phyloP scores from a whole-genome alignment of 768 basidiomycete species.

The Botryobasidium botryosum region DNA sequence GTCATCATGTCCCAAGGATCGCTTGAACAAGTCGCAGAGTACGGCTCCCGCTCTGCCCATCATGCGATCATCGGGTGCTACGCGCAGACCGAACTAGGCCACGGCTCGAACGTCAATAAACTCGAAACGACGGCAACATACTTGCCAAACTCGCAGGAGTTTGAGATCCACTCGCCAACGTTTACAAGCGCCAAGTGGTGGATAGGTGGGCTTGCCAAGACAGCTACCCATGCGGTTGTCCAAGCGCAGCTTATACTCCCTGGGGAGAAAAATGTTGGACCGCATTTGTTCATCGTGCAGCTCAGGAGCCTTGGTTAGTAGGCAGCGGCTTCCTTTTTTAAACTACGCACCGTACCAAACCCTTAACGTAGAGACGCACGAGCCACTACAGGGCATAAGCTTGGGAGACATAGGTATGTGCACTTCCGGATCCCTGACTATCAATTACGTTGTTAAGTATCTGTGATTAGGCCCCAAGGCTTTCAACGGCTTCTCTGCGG shows the following conservation, averaged over 20 bases:
- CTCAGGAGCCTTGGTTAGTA: slow-evolving; percentile 42
- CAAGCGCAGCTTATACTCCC: slow-evolving; percentile 60
- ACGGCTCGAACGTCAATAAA: slow-evolving; percentile 50
- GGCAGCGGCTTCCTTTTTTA: too few species aligned
- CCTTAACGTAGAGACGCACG: background rate
- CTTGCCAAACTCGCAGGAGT: slow-evolving; percentile 44
- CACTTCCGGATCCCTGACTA: background rate
- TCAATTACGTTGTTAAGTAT: background rate
- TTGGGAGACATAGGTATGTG: slow-evolving; percentile 48
- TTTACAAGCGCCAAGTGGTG: slow-evolving; percentile 70
- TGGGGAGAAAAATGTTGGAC: slow-evolving; percentile 41
- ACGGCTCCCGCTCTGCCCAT: slow-evolving; percentile 30
- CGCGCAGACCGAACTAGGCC: slow-evolving; percentile 63
- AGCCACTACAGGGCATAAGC: background rate
- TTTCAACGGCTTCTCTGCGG: slow-evolving; percentile 28
- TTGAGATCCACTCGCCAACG: slow-evolving; percentile 61
- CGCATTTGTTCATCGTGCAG: slow-evolving; percentile 61
- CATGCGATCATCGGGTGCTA: slow-evolving; percentile 54
- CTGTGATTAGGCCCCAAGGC: slow-evolving; percentile 37
- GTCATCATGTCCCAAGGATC: slow-evolving; percentile 48
- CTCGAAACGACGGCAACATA: slow-evolving; percentile 68
- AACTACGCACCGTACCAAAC: background rate
- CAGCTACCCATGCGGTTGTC: slow-evolving; percentile 40
- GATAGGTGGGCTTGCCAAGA: slow-evolving; percentile 57
- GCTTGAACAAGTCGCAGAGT: slow-evolving; percentile 33